These are phyloP conservation scores for Yamadazyma aaseri DNA, from an alignment of 1,139 yeast species.

Conservation along the genomic window DNA sequence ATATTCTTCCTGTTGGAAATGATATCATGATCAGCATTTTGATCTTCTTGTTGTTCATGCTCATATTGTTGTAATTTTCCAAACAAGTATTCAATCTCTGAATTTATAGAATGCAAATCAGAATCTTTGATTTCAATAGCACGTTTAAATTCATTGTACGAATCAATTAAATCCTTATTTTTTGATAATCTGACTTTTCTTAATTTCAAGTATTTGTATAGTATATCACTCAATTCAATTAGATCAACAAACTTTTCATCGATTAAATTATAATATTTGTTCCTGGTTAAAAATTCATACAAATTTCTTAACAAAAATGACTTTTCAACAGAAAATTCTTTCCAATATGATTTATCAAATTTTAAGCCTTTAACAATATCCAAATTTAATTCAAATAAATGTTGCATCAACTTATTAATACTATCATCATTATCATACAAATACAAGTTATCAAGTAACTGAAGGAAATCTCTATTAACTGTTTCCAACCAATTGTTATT, in stretches of 20 bases:
- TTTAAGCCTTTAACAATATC: slow-evolving; percentile 60
- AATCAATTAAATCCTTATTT: slow-evolving; percentile 25
- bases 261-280: slow-evolving; percentile 52
- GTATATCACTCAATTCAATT: slow-evolving; percentile 61
- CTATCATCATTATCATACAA: slow-evolving; percentile 58
- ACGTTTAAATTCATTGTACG: slow-evolving; percentile 13
- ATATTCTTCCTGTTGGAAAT: slow-evolving; percentile 7
- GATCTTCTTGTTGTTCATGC: slow-evolving; percentile 11
- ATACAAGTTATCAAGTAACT: slow-evolving; percentile 67
- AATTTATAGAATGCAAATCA: slow-evolving; percentile 4
- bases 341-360: slow-evolving; percentile 65
- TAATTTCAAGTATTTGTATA: slow-evolving; percentile 51
- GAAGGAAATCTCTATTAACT: slow-evolving; percentile 68
- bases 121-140: slow-evolving; percentile 8
- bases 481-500: slow-evolving; percentile 70
- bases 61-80: slow-evolving; percentile 6
- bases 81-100: slow-evolving; percentile 5
- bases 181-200: slow-evolving; percentile 38
- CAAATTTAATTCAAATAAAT: slow-evolving; percentile 59
- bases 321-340: slow-evolving; percentile 67
- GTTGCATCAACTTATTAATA: slow-evolving; percentile 65
- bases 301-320: slow-evolving; percentile 71
- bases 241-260: slow-evolving; percentile 83
- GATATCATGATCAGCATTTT: slow-evolving; percentile 8
- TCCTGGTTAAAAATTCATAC: slow-evolving; percentile 60